Conservation (phyloP, 257 asterid genomes). For the Jasminum sambac region DNA sequence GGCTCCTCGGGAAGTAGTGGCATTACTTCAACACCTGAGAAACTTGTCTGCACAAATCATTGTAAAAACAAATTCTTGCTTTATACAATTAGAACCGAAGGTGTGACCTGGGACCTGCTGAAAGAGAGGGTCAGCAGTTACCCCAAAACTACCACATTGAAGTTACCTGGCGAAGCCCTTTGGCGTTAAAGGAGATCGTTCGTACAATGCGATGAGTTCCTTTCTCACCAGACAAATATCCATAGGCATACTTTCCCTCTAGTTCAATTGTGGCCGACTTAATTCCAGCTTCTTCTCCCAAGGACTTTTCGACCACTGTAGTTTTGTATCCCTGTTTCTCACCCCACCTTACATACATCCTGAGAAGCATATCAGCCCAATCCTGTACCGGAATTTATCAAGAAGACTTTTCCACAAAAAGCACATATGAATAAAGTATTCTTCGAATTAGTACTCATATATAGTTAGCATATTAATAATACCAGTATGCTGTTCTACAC, state of each 20-base stretch:
- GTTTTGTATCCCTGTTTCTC: conserved; percentile 86
- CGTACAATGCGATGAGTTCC: conserved; percentile 96
- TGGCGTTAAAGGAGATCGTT: conserved; percentile 90
- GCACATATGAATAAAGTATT: conserved; percentile 13
- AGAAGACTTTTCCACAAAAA: conserved; percentile 41
- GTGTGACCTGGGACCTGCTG: background rate
- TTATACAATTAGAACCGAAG: background rate
- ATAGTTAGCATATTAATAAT: background rate
- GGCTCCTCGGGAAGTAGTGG: conserved; percentile 96
- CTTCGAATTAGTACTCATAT: background rate
- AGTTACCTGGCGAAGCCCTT: conserved; percentile 94
- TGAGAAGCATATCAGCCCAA: conserved; percentile 99
- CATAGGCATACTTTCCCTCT: conserved; percentile 89
- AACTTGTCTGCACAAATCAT: conserved; percentile 72
- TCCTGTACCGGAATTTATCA: conserved; percentile 96
- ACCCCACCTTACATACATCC: conserved; percentile 96
- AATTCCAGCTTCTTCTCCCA: conserved; percentile 98
- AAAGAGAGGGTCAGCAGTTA: background rate
- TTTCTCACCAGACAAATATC: conserved; percentile 93
- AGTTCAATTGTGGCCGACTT: conserved; percentile 88
- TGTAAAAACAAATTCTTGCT: background rate
- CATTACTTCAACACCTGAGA: conserved; percentile 95
- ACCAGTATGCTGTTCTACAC: conserved; percentile 6
- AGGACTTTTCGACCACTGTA: conserved; percentile 84
- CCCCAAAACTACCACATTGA: background rate